Evolutionary conservation across 106 monocot genomes (phyloP).

Genomic region (Posidonia australis): DNA sequence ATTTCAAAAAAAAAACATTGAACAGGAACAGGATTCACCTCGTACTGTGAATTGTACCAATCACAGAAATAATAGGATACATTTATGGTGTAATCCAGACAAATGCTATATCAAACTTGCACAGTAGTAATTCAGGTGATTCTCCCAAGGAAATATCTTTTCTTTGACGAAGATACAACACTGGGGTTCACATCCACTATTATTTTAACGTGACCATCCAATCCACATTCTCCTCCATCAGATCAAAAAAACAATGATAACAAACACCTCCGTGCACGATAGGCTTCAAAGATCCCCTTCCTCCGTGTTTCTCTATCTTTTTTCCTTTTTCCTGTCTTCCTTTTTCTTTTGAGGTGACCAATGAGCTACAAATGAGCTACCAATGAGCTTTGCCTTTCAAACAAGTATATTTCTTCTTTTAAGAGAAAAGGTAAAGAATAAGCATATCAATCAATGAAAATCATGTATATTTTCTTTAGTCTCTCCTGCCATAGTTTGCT

Average conservation of each 20-base stretch:
- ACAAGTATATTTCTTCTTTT: too few relatives aligned
- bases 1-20: too few relatives aligned
- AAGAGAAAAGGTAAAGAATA: background rate
- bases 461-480: background rate
- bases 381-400: too few relatives aligned
- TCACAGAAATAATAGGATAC: too few relatives aligned
- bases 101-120: too few relatives aligned
- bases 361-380: background rate
- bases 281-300: background rate
- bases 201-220: background rate
- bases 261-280: background rate
- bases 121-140: background rate
- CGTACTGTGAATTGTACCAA: too few relatives aligned
- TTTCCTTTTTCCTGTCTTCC: background rate
- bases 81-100: too few relatives aligned
- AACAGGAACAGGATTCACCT: too few relatives aligned
- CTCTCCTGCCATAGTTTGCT: background rate
- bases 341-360: background rate
- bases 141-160: background rate
- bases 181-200: background rate
- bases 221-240: too few relatives aligned
- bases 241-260: background rate
- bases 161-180: background rate
- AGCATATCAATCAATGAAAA: background rate
- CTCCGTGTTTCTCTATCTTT: background rate